Evolutionary conservation across 148 eudicot genomes (phyloP), one percentile per base, ranked within the genome.

Genomic region (Rhododendron griersonianum): DNA sequence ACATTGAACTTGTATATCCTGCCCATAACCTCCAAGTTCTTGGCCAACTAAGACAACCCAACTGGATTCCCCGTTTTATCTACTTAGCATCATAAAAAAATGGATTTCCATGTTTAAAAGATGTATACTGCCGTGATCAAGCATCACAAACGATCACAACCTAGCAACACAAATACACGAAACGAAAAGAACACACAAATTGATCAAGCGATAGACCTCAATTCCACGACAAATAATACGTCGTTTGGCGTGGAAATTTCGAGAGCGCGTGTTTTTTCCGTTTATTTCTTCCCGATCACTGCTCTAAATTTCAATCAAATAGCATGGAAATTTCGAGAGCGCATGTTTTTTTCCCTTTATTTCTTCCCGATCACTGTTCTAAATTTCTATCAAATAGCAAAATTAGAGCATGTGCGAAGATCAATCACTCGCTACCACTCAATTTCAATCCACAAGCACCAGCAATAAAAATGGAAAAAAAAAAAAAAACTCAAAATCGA

Each of bases 361-460:
- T 47, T 83, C 33, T 7, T 50, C 37, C 41, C 18, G 48, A 84
- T 73, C 45, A 50, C 47, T 30, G 80, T 18, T 50, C 65, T 73
- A 21, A 53, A 84, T 35, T 28, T 18, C 45, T 76, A 25, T 16
- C 18, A 25, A 65, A 83, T 6, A 8, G 19, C 11, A 84, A 84
- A 84, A 19, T 33, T 41, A 10, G 61, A 74, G 44, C 30, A 50
- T 15, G 37, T 11, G 11, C 80, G 2, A 0, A 74, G 80, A 48
- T 84, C 86, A 84, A 84, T 67, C 84, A 39, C 35, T 6, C 7
- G 23, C 18, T 2, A 14, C 53, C 44, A 30, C 23, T 30, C 16
- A 50, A n/a, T 48, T 18, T 50, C 80, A 84, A 73, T 74, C 80
- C 86, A 51, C 78, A 18, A 84, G 30, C 74, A 84, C 19, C 8